Percentiles rank a stretch among this genome's conserved stretches.
Evolutionary conservation across 2,329 filamentous ascomycete species (phyloP).

Genomic region (Hysterium pulicare): DNA sequence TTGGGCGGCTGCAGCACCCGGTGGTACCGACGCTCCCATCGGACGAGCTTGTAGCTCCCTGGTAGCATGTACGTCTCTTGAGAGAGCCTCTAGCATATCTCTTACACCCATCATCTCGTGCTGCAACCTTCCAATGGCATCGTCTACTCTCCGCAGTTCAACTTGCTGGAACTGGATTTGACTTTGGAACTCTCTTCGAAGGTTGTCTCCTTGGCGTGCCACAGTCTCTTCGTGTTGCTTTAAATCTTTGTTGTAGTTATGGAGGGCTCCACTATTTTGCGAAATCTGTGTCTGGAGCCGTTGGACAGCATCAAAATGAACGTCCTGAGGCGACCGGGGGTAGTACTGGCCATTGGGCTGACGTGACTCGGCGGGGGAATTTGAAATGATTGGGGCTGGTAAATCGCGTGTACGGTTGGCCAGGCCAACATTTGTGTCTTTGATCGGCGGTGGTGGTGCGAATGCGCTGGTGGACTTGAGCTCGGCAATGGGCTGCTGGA

Average conservation of each 20-base stretch:
- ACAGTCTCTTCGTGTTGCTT: slow-evolving; percentile 29
- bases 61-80: too few species aligned
- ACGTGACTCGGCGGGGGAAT: slow-evolving; percentile 13
- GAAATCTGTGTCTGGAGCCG: slow-evolving; percentile 49
- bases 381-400: slow-evolving; percentile 8
- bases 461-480: background rate
- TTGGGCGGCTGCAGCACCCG: slow-evolving; percentile 15
- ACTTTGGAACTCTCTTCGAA: slow-evolving; percentile 32
- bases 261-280: slow-evolving; percentile 40
- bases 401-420: slow-evolving; percentile 14
- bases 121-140: slow-evolving; percentile 38
- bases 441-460: slow-evolving; percentile 13
- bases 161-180: slow-evolving; percentile 25
- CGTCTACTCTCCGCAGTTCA: slow-evolving; percentile 40
- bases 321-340: slow-evolving; percentile 27
- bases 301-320: slow-evolving; percentile 40
- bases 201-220: too few species aligned
- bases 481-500: slow-evolving; percentile 15
- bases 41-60: slow-evolving; percentile 29
- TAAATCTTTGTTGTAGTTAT: slow-evolving; percentile 24
- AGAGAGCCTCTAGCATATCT: slow-evolving; percentile 34
- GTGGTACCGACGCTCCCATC: slow-evolving; percentile 3
- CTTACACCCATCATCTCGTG: slow-evolving; percentile 40
- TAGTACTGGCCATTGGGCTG: slow-evolving; percentile 26
- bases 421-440: slow-evolving; percentile 12